Percentiles rank a stretch among this genome's conserved stretches.
Evolutionary conservation across 2,329 filamentous ascomycete species (phyloP).

Genomic region (Colletotrichum magnum): DNA sequence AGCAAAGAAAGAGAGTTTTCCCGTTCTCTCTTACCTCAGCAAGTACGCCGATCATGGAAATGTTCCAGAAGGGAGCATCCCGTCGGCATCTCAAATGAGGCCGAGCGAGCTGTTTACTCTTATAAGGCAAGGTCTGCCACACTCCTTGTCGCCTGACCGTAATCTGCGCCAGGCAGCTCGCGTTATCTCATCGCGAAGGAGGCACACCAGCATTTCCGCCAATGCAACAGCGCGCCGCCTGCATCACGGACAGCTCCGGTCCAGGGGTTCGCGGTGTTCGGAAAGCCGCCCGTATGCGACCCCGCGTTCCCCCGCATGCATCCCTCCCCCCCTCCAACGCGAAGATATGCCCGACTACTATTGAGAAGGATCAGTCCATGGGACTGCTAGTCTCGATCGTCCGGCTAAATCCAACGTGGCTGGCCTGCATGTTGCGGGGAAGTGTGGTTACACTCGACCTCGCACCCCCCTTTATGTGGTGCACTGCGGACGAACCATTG

Average conservation of each 20-base stretch:
- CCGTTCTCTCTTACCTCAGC: too few species aligned
- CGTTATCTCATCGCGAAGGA: background rate
- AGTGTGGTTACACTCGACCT: background rate
- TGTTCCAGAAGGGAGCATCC: background rate
- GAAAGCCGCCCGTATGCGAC: background rate
- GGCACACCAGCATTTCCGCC: slow-evolving; percentile 1
- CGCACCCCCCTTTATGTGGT: too few species aligned
- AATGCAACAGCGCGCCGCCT: slow-evolving; percentile 3
- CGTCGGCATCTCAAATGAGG: background rate
- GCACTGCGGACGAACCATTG: background rate
- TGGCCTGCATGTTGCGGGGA: background rate
- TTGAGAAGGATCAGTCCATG: background rate
- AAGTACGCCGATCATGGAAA: background rate
- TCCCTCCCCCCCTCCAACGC: too few species aligned
- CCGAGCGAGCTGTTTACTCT: slow-evolving; percentile 5
- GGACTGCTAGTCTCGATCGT: background rate
- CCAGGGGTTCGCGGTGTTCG: background rate
- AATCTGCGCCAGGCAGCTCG: background rate
- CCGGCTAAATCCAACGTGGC: slow-evolving; percentile 6
- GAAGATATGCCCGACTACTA: background rate
- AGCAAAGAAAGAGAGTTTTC: too few species aligned
- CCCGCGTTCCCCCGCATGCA: slow-evolving; percentile 13
- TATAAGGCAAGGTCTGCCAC: background rate
- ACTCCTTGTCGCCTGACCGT: background rate
- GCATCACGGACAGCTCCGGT: too few species aligned